phyloP scores from a whole-genome alignment of 495 filamentous ascomycete species.

The Penicillium coffeae region DNA sequence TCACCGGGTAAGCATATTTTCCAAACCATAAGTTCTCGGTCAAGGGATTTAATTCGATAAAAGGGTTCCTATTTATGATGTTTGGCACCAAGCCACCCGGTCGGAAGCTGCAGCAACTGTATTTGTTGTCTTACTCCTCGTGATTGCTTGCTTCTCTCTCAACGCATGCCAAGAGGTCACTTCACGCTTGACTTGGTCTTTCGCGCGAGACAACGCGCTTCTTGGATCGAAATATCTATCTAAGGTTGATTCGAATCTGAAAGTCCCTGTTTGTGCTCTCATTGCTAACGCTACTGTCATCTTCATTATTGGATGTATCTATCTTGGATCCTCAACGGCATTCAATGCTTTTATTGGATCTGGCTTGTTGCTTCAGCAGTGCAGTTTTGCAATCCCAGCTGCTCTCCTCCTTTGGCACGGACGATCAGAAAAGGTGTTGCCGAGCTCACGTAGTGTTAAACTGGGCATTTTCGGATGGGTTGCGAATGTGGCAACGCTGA shows the following conservation, averaged over 20 bases:
- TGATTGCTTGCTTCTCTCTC: slow-evolving; percentile 53
- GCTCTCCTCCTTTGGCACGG: slow-evolving; percentile 46
- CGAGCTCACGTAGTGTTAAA: slow-evolving; percentile 47
- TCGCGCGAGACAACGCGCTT: slow-evolving; percentile 55
- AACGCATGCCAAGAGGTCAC: slow-evolving; percentile 57
- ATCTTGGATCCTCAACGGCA: slow-evolving; percentile 48
- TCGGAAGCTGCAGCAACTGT: slow-evolving; percentile 53
- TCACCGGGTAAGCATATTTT: no score
- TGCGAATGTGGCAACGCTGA: slow-evolving; percentile 43
- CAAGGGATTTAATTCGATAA: no score
- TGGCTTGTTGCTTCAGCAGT: slow-evolving; percentile 48
- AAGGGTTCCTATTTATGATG: slow-evolving; percentile 56
- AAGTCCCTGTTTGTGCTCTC: slow-evolving; percentile 54
- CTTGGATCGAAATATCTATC: slow-evolving; percentile 45
- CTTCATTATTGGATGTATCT: slow-evolving; percentile 49
- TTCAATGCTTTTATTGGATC: slow-evolving; percentile 57
- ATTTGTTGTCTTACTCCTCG: slow-evolving; percentile 50
- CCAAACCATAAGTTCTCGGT: no score
- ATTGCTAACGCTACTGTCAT: slow-evolving; percentile 46
- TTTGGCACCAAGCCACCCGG: slow-evolving; percentile 53
- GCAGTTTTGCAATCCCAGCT: slow-evolving; percentile 50
- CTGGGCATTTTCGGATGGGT: slow-evolving; percentile 37
- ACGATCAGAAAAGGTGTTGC: slow-evolving; percentile 46
- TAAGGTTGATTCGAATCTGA: slow-evolving; percentile 45
- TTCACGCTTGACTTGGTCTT: slow-evolving; percentile 56